Conservation (phyloP, 352 stramenopile genomes). For the Pseudoperonospora humuli region DNA sequence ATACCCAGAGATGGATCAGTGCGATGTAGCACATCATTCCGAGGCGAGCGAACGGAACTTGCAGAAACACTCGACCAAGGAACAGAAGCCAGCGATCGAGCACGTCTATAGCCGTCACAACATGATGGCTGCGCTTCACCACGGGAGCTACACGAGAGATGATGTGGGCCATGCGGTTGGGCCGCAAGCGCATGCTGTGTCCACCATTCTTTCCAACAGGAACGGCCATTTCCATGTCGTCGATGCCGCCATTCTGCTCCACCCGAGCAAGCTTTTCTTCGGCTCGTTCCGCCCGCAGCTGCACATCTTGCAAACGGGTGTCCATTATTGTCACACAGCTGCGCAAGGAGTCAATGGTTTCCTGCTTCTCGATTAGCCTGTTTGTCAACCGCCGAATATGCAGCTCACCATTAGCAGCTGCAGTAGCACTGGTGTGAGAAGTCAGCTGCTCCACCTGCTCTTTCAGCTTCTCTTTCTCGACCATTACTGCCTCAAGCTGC, state of each 20-base stretch:
- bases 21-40: constrained; percentile 66
- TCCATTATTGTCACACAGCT: constrained; percentile 66
- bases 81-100: constrained; percentile 73
- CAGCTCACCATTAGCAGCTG: constrained; percentile 35
- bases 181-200: constrained; percentile 26
- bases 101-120: constrained; percentile 55
- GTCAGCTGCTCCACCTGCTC: constrained; percentile 34
- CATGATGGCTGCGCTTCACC: constrained; percentile 57
- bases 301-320: constrained; percentile 52
- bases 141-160: constrained; percentile 59
- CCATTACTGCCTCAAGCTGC: constrained; percentile 29
- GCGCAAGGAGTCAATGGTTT: constrained; percentile 58
- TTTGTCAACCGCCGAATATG: constrained; percentile 77
- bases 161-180: constrained; percentile 59
- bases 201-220: constrained; percentile 28
- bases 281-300: constrained; percentile 31
- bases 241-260: constrained; percentile 49
- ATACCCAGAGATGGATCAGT: constrained; percentile 82
- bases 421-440: constrained; percentile 10
- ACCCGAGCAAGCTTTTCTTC: constrained; percentile 58
- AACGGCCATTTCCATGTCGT: constrained; percentile 65
- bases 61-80: constrained; percentile 69
- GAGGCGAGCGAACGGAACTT: constrained; percentile 65
- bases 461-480: constrained; percentile 42
- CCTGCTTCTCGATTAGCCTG: constrained; percentile 75